Conservation (phyloP, 345 rosid species). For the Gossypium thurberi region DNA sequence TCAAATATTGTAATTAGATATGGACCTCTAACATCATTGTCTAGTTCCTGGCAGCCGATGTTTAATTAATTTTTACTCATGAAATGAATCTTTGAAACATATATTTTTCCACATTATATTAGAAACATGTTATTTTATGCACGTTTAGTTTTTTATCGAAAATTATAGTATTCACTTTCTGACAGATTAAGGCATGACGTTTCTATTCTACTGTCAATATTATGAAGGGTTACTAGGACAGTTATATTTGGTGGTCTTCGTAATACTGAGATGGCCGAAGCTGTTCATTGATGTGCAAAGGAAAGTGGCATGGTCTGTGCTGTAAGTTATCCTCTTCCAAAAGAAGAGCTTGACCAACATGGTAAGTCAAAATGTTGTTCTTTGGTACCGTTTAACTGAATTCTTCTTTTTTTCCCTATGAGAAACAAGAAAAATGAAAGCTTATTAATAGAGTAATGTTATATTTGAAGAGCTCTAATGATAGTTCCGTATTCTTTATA, state of each 20-base stretch:
- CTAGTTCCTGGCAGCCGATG: neutral
- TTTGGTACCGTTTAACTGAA: neutral
- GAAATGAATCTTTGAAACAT: neutral
- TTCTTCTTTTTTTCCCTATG: neutral
- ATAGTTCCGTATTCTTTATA: too few species aligned
- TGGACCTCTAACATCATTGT: neutral
- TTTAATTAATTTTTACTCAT: neutral
- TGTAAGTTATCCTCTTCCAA: conserved; percentile 72
- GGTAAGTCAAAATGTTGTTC: conserved; percentile 35
- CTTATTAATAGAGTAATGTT: neutral
- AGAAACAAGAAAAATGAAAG: neutral
- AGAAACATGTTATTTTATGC: neutral
- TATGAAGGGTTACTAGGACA: conserved; percentile 80
- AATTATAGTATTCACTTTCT: neutral
- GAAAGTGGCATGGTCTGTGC: conserved; percentile 76
- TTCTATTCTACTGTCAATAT: conserved; percentile 11
- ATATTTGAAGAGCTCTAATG: neutral
- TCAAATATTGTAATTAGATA: neutral
- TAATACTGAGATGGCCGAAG: conserved; percentile 61
- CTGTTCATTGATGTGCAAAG: conserved; percentile 57
- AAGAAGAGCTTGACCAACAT: conserved; percentile 56
- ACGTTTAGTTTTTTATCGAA: neutral
- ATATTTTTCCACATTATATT: neutral
- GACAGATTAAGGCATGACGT: neutral
- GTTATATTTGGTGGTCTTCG: conserved; percentile 87